These are phyloP conservation scores for Plicaturopsis crispa DNA, from an alignment of 768 basidiomycete species.

Conservation along the genomic window DNA sequence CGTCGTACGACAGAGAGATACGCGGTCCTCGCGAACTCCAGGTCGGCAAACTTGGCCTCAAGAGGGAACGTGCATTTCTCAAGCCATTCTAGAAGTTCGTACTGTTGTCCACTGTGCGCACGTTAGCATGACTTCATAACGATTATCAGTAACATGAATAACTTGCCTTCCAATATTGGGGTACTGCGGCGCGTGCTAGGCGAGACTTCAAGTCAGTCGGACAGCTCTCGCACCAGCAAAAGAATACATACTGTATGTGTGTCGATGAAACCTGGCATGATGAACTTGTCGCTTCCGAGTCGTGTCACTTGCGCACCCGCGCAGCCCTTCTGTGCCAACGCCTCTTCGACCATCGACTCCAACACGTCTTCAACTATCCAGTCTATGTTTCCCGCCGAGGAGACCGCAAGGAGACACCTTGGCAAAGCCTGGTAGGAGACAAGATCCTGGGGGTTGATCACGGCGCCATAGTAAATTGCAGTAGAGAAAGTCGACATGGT, in stretches of 20 bases:
- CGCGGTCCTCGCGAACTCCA: slow-evolving; percentile 56
- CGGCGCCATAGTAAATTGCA: slow-evolving; percentile 47
- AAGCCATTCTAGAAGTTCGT: slow-evolving; percentile 88
- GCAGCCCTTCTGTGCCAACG: slow-evolving; percentile 44
- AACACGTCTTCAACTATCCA: slow-evolving; percentile 64
- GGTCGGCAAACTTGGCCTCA: slow-evolving; percentile 69
- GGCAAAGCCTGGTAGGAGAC: slow-evolving; percentile 38
- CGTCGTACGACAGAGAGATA: slow-evolving; percentile 71
- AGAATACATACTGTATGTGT: slow-evolving; percentile 71
- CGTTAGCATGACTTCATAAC: slow-evolving; percentile 2
- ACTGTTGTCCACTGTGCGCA: slow-evolving; percentile 62
- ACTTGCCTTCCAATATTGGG: slow-evolving; percentile 62
- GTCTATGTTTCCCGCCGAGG: slow-evolving; percentile 45
- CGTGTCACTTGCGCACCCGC: slow-evolving; percentile 27
- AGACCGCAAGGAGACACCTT: slow-evolving; percentile 48
- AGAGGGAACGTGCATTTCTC: slow-evolving; percentile 79
- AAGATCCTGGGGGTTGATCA: slow-evolving; percentile 45
- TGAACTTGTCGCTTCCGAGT: slow-evolving; percentile 42
- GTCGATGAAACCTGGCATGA: slow-evolving; percentile 87
- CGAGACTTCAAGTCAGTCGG: not conserved
- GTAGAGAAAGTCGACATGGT: slow-evolving; percentile 19
- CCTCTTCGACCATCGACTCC: slow-evolving; percentile 36
- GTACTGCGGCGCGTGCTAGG: slow-evolving; percentile 74
- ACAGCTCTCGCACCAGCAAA: not conserved
- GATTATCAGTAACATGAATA: not conserved